phyloP scores from a whole-genome alignment of 1,284 basidiomycete genomes.

The Sphagnurus paluster region DNA sequence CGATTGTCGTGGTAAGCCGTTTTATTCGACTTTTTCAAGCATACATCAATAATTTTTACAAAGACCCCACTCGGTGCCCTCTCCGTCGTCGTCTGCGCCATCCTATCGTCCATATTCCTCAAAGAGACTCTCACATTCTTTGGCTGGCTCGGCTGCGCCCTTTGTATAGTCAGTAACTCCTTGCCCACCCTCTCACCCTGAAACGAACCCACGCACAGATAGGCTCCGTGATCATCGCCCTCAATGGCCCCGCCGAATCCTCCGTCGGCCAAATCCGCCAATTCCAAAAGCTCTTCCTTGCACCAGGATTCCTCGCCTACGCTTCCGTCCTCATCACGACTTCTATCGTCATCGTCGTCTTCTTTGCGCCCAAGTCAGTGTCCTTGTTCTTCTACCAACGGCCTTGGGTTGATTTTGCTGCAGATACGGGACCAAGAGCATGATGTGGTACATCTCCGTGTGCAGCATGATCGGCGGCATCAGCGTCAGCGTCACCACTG shows the following conservation, averaged over 20 bases:
- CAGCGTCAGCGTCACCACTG: constrained; percentile 94
- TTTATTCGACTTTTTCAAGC: constrained; percentile 10
- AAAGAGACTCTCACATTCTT: constrained; percentile 91
- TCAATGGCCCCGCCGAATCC: constrained; percentile 82
- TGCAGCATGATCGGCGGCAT: constrained; percentile 98
- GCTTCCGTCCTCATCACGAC: constrained; percentile 61
- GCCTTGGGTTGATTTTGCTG: neutral
- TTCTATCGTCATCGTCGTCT: constrained; percentile 72
- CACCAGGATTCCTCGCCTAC: constrained; percentile 87
- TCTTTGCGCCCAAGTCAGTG: constrained; percentile 72
- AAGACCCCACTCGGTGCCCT: constrained; percentile 93
- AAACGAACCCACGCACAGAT: constrained; percentile 44
- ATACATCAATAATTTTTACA: constrained; percentile 1
- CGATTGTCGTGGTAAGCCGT: constrained; percentile 74
- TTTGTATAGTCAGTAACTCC: constrained; percentile 70
- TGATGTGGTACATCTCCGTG: constrained; percentile 94
- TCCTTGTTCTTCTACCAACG: constrained; percentile 11
- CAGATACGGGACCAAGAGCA: constrained; percentile 88
- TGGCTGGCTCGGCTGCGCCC: constrained; percentile 89
- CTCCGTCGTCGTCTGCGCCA: constrained; percentile 94
- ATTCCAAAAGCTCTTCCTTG: constrained; percentile 84
- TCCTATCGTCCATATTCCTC: constrained; percentile 91
- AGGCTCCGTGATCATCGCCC: constrained; percentile 84
- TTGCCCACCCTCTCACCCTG: neutral
- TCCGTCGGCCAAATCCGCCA: constrained; percentile 78